These are phyloP conservation scores for Mycena galopus DNA, from an alignment of 768 basidiomycete genomes.

Conservation along the genomic window DNA sequence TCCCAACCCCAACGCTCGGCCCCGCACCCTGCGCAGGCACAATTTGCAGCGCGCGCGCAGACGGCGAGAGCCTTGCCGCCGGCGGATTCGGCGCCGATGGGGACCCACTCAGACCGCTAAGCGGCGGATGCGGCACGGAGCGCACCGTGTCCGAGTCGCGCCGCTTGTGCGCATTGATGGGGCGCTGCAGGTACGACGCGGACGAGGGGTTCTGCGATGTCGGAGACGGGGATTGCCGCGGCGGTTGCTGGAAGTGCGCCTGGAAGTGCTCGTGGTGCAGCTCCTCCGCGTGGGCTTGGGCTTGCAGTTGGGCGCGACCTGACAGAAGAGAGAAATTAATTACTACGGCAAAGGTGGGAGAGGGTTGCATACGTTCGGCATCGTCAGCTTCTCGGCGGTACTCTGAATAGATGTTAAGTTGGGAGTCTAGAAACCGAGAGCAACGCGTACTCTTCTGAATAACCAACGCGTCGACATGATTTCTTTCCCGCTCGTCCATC, in stretches of 20 bases:
- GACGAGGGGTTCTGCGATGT: slow-evolving; percentile 44
- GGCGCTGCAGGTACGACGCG: slow-evolving; percentile 54
- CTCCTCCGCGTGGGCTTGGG: slow-evolving; percentile 37
- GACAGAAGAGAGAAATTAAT: slow-evolving; percentile 8
- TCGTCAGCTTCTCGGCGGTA: slow-evolving; percentile 54
- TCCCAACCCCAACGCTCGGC: too few relatives aligned
- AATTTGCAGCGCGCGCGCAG: slow-evolving; percentile 41
- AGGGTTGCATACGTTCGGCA: slow-evolving; percentile 53
- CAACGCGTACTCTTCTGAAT: slow-evolving; percentile 55
- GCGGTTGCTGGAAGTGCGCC: slow-evolving; percentile 63
- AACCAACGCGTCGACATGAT: slow-evolving; percentile 49
- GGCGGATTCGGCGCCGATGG: slow-evolving; percentile 67
- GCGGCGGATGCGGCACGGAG: slow-evolving; percentile 53
- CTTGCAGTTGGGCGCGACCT: slow-evolving; percentile 41
- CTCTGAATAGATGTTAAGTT: slow-evolving; percentile 42
- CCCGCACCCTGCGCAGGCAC: too few relatives aligned
- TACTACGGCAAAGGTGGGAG: slow-evolving; percentile 31
- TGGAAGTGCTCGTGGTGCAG: slow-evolving; percentile 44
- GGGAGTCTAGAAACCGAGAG: slow-evolving; percentile 7
- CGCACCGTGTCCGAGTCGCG: slow-evolving; percentile 85
- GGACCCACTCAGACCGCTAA: slow-evolving; percentile 55
- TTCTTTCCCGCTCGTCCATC: slow-evolving; percentile 49
- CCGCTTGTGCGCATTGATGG: slow-evolving; percentile 66
- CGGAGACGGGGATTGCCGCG: slow-evolving; percentile 70
- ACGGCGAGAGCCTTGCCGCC: slow-evolving; percentile 48